Base-by-base conservation (phyloP, 2,329 filamentous ascomycete genomes). In the Alternaria solani region DNA sequence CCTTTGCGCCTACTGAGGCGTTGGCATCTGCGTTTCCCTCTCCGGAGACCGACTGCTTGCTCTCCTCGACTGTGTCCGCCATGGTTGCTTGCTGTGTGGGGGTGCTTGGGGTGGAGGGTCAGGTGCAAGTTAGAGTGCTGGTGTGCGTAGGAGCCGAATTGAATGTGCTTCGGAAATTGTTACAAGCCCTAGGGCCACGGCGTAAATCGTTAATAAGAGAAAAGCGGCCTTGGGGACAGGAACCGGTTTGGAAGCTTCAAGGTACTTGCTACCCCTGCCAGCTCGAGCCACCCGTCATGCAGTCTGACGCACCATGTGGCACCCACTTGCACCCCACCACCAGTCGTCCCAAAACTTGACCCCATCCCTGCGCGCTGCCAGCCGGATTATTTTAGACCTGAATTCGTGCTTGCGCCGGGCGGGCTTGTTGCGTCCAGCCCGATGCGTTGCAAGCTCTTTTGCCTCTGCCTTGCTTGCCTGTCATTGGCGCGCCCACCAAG, bases 31-130 rank as follows among this genome's bases (percentile, higher is more conserved):
- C 76, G 65, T 78, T 70, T 63, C 76, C 76, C 70, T 78, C 74
- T 71, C 75, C 76, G 41, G 72, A 60, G 53, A 77, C 46, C 55
- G 76, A 77, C 48, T 74, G 67, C 73, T 77, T 78, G 61, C 64
- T 75, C 64, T 78, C 76, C 59, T 78, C 76, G 60, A 73, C 70
- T 25, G 75, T 78, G 62, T 78, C 76, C 65, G 76, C 75, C 76
- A 78, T 78, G 61, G 57, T 75, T 76, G 67, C 14, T 65, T 61
- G 26, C 65, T 59, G 53, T 63, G 16, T 62, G 49, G 14, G 18
- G 14, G 18, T 56, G 55, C 23, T 28, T 69, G 43, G 59, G 12
- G 53, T 30, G 53, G 54, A 12, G 55, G 14, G 51, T 57, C 47
- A 59, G 48, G 28, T 61, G 12, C 2, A 42, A 55, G 55, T 59